Evolutionary conservation across 306 rosid genomes (phyloP), one percentile per base, ranked within the genome.

Genomic region (Vigna radiata): DNA sequence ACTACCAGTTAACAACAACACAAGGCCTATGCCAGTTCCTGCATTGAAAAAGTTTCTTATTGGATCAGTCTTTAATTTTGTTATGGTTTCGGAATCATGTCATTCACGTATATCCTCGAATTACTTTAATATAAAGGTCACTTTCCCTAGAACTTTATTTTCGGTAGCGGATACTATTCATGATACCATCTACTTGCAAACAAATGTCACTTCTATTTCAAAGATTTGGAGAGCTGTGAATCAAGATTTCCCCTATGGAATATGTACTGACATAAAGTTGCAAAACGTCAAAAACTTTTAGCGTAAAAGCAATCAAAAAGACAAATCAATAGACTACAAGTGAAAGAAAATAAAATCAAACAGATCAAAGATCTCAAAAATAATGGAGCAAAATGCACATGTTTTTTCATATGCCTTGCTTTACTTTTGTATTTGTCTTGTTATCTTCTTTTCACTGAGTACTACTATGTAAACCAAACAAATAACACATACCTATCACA

Each of bases 11-110:
- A 77, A 49, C 68, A 83, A 43, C 15, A 80, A 18, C 49, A 63
- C 15, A 23, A 70, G 47, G n/a, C 75, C 62, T n/a, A 70, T 70
- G 75, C 75, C 62, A 50, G 58, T 31, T 6, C 75, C 75, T 70
- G 5, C 62, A 17, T 49, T 50, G 55, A 7, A 41, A 46, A 23
- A 68, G 56, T 68, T 6, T 5, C 41, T 48, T 27, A 21, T 48
- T 68, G 8, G 49, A 27, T 25, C 25, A 68, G 44, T 68, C 44
- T 27, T 48, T 16, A 16, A 68, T 68, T 68, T 48, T 8, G 8
- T 15, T 25, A 4, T 68, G 15, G 56, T 68, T 67, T 68, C 25
- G 19, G 4, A 68, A 16, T 8, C 15, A 8, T 8, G 58, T 47
- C 73, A 27, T 46, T 46, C 15, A 47, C 19, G n/a, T 7, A 46